These are phyloP conservation scores for Microstroma glucosiphilum DNA, from an alignment of 1,284 basidiomycete genomes.

Conservation along the genomic window DNA sequence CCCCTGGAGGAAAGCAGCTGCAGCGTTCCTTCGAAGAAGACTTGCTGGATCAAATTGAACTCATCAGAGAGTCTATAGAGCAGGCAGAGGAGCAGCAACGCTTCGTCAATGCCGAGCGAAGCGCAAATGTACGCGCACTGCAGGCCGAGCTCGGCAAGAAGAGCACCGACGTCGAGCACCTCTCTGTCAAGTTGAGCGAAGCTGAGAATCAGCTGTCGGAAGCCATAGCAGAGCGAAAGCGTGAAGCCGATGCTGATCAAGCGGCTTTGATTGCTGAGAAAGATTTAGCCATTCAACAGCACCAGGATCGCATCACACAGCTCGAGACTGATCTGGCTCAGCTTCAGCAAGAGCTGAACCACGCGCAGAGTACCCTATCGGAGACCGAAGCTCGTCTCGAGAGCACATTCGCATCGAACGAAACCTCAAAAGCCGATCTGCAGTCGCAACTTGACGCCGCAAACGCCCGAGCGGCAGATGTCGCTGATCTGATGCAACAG, in stretches of 20 bases:
- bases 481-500: not conserved
- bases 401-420: not conserved
- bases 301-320: not conserved
- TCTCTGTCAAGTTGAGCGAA: constrained; percentile 6
- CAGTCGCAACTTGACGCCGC: not conserved
- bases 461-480: not conserved
- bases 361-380: not conserved
- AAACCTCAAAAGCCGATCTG: not conserved
- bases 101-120: not conserved
- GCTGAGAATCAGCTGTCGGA: not conserved
- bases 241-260: too few species aligned
- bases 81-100: constrained; percentile 6
- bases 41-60: constrained; percentile 16
- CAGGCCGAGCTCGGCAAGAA: not conserved
- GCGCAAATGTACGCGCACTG: not conserved
- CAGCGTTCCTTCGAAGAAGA: constrained; percentile 12
- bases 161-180: not conserved
- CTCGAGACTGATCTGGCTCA: not conserved
- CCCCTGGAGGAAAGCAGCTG: constrained; percentile 5
- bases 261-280: too few species aligned
- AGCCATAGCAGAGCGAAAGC: too few species aligned
- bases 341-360: not conserved
- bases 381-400: not conserved
- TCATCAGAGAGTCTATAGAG: constrained; percentile 7
- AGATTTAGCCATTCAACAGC: too few species aligned